phyloP scores from a whole-genome alignment of 2,329 filamentous ascomycete species.

The Incumbomyces delicatus region DNA sequence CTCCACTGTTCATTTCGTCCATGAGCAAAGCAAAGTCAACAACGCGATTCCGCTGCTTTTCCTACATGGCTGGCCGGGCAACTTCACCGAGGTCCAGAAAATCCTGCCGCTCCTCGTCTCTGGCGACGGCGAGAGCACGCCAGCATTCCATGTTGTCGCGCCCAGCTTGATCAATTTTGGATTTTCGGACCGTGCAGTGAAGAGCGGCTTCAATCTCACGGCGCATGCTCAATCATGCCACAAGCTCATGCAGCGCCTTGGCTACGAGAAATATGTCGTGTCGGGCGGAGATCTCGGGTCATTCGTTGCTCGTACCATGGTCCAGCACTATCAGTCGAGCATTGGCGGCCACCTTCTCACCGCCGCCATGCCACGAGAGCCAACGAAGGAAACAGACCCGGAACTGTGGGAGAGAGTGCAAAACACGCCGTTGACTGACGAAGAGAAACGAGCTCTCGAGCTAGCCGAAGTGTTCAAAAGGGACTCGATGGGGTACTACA shows the following conservation, averaged over 20 bases:
- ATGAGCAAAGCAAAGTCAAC: constrained; percentile 11
- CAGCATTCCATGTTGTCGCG: constrained; percentile 43
- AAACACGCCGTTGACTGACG: constrained; percentile 42
- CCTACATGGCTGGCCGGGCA: constrained; percentile 30
- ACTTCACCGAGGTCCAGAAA: constrained; percentile 43
- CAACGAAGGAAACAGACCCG: constrained; percentile 42
- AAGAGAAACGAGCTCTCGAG: constrained; percentile 43
- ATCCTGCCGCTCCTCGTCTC: constrained; percentile 42
- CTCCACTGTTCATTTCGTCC: constrained; percentile 38
- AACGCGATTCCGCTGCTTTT: constrained; percentile 29
- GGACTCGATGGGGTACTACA: background rate
- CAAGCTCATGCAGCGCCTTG: constrained; percentile 58
- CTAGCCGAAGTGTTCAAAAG: constrained; percentile 46
- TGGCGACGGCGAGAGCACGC: constrained; percentile 22
- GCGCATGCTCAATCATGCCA: constrained; percentile 58
- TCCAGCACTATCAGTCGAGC: constrained; percentile 41
- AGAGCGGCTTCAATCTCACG: constrained; percentile 46
- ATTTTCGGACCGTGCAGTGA: constrained; percentile 37
- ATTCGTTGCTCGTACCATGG: constrained; percentile 53
- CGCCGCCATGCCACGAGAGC: constrained; percentile 35
- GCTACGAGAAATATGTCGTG: constrained; percentile 50
- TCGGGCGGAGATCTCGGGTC: constrained; percentile 64
- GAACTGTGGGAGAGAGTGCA: constrained; percentile 46
- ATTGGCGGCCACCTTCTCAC: background rate
- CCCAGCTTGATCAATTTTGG: constrained; percentile 47